A percentile compares a stretch with the other conserved stretches of the same genome.
Conservation (phyloP, 805 yeast genomes). For the Yamadazyma laniorum region DNA sequence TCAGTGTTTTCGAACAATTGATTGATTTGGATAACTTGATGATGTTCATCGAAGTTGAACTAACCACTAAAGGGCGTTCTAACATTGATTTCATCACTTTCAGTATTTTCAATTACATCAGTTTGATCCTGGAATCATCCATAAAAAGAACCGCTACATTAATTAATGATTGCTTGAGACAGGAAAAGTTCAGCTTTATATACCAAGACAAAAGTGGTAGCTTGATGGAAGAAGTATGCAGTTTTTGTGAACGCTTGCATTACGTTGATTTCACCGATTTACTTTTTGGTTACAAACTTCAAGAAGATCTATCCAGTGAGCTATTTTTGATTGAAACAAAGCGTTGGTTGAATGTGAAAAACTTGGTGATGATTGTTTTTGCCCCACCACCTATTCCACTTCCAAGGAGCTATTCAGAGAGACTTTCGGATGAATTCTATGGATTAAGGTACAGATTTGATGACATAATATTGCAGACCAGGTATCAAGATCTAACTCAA, state of each 20-base stretch:
- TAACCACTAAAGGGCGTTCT: slow-evolving; percentile 47
- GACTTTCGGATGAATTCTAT: neutral
- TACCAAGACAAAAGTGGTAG: slow-evolving; percentile 36
- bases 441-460: neutral
- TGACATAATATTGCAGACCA: neutral
- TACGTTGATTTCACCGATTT: slow-evolving; percentile 9
- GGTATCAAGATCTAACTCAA: neutral
- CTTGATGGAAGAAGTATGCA: slow-evolving; percentile 50
- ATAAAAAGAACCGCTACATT: slow-evolving; percentile 32
- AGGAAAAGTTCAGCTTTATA: slow-evolving; percentile 42
- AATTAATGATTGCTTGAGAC: slow-evolving; percentile 47
- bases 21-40: slow-evolving; percentile 31
- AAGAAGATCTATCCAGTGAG: neutral
- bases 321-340: slow-evolving; percentile 9
- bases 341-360: slow-evolving; percentile 10
- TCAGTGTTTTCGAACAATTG: slow-evolving; percentile 45
- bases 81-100: slow-evolving; percentile 32
- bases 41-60: slow-evolving; percentile 48
- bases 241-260: slow-evolving; percentile 40
- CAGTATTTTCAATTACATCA: slow-evolving; percentile 23
- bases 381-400: neutral
- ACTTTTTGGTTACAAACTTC: slow-evolving; percentile 13
- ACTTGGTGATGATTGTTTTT: slow-evolving; percentile 10
- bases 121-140: slow-evolving; percentile 12
- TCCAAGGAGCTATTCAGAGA: neutral